These are phyloP conservation scores for Mycena indigotica DNA, from an alignment of 768 basidiomycete species.

Conservation along the genomic window DNA sequence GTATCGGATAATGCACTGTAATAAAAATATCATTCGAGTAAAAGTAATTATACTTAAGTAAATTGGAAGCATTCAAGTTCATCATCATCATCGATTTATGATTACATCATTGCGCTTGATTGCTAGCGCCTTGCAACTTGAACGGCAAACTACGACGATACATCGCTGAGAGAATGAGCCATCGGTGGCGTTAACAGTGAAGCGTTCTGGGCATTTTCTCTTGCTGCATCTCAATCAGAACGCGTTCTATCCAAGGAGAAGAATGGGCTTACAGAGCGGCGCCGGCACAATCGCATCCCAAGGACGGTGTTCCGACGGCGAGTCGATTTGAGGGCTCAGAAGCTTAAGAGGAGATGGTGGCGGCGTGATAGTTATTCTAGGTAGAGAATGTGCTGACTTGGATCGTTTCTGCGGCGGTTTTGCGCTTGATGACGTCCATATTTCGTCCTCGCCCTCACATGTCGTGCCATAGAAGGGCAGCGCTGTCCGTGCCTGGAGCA, in stretches of 20 bases:
- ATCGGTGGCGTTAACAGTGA: not conserved
- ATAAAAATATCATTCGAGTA: no score
- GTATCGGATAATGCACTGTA: no score
- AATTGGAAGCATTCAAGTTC: no score
- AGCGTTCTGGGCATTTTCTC: not conserved
- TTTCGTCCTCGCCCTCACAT: no score
- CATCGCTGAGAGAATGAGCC: not conserved
- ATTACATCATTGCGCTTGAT: no score
- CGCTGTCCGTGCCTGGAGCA: not conserved
- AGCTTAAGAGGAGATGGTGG: not conserved
- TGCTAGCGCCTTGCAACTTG: no score
- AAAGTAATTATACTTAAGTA: no score
- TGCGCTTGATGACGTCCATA: not conserved
- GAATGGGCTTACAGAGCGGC: no score
- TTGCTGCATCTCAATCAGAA: not conserved
- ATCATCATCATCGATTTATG: no score
- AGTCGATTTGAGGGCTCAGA: not conserved
- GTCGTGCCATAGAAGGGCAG: not conserved
- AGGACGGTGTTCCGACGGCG: not conserved
- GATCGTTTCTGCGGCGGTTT: not conserved
- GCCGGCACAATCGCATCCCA: no score
- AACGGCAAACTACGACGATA: not conserved
- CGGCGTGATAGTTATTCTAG: not conserved
- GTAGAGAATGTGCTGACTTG: not conserved
- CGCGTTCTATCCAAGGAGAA: no score